Conservation (phyloP, 2,329 filamentous ascomycete species). For the Colletotrichum graminicola region DNA sequence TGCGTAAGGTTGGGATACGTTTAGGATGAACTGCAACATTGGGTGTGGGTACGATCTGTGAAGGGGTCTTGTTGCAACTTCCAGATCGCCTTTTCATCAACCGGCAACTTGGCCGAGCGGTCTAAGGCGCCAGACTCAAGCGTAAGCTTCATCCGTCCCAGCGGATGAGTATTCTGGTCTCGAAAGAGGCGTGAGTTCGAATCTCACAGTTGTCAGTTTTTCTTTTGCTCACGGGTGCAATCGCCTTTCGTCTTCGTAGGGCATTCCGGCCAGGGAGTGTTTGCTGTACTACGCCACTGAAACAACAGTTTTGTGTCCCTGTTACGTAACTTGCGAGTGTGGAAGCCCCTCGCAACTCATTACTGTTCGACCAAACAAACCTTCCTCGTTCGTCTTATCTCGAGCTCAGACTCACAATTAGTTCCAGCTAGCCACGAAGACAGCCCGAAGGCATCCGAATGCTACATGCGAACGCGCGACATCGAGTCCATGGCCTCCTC, state of each 20-base stretch:
- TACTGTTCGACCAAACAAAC: no score
- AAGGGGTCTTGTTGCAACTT: rapidly evolving
- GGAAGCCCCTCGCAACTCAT: not conserved
- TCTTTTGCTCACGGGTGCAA: not conserved
- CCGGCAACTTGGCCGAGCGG: constrained; percentile 40
- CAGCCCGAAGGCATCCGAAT: not conserved
- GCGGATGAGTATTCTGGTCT: constrained; percentile 36
- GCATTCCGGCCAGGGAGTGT: not conserved
- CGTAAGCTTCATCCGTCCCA: constrained; percentile 9
- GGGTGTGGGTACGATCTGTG: rapidly evolving
- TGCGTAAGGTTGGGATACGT: not conserved
- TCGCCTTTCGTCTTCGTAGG: not conserved
- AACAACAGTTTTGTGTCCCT: not conserved
- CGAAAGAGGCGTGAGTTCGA: constrained; percentile 42
- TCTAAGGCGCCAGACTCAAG: constrained; percentile 43
- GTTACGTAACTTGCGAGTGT: no score
- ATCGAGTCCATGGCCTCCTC: not conserved
- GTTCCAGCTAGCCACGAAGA: not conserved
- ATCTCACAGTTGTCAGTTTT: constrained; percentile 39
- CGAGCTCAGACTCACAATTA: not conserved
- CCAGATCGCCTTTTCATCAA: rapidly evolving
- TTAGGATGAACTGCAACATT: no score
- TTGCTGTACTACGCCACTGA: not conserved
- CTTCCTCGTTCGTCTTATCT: not conserved
- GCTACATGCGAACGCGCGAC: not conserved